Evolutionary conservation across 2,329 filamentous ascomycete genomes (phyloP).

Genomic region (Grosmannia penicillata): DNA sequence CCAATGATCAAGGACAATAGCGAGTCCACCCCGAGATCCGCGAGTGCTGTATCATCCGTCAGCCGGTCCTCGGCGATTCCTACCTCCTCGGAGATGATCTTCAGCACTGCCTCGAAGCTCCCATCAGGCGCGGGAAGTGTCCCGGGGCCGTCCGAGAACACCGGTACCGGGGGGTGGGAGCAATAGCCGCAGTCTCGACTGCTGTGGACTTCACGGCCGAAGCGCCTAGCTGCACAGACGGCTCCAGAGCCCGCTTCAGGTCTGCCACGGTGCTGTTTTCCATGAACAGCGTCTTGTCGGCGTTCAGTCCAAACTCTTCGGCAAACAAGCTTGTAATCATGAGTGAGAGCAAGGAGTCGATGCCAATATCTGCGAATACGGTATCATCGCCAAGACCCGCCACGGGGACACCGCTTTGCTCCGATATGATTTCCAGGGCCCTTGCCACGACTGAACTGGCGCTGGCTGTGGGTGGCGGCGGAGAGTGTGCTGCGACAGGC

Average conservation of each 20-base stretch:
- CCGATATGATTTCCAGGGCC: too few species aligned
- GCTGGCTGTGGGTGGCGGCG: too few species aligned
- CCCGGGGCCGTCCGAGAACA: too few species aligned
- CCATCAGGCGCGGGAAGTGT: too few species aligned
- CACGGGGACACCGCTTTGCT: not conserved
- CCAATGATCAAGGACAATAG: not conserved
- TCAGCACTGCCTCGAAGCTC: not conserved
- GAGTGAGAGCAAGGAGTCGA: not conserved
- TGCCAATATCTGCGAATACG: not conserved
- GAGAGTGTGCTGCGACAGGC: too few species aligned
- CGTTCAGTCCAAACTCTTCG: not conserved
- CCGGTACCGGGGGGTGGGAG: too few species aligned
- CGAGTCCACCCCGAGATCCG: not conserved
- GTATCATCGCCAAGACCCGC: not conserved
- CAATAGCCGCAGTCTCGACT: too few species aligned
- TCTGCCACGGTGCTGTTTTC: not conserved
- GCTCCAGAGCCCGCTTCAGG: too few species aligned
- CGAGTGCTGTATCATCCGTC: not conserved
- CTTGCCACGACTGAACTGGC: too few species aligned
- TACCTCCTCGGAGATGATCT: not conserved
- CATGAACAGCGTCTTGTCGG: not conserved
- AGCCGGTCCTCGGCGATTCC: not conserved
- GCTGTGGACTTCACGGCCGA: too few species aligned
- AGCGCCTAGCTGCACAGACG: too few species aligned
- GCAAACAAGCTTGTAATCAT: not conserved